These are phyloP conservation scores for Rubia occidens DNA, from an alignment of 305 asterid species.

Conservation along the genomic window DNA sequence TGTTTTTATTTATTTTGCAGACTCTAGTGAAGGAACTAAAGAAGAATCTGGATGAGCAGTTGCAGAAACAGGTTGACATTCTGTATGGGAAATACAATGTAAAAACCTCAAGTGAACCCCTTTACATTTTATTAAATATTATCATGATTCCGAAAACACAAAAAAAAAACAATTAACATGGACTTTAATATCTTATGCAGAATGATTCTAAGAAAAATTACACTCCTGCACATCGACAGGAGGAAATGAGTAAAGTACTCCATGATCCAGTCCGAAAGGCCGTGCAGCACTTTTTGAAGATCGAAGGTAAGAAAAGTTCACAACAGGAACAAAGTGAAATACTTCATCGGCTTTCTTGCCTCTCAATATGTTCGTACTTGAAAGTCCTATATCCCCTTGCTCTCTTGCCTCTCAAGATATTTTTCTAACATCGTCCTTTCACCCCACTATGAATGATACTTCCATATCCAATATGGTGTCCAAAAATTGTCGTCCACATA, in stretches of 20 bases:
- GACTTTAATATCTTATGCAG: slow-evolving; percentile 25
- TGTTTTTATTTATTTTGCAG: slow-evolving; percentile 29
- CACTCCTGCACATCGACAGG: slow-evolving; percentile 14
- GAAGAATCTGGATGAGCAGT: slow-evolving; percentile 44
- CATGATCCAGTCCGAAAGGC: slow-evolving; percentile 43
- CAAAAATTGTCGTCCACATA: not conserved
- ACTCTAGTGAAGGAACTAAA: slow-evolving; percentile 57
- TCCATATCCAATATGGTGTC: not conserved
- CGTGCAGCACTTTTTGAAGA: slow-evolving; percentile 69
- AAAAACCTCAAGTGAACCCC: slow-evolving; percentile 15
- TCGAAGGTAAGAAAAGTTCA: slow-evolving; percentile 53
- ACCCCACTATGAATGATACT: slow-evolving; percentile 4
- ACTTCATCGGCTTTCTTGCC: not conserved
- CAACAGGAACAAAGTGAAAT: not conserved
- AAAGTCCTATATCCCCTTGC: not conserved
- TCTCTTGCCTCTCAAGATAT: not conserved
- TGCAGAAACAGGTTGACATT: slow-evolving; percentile 42
- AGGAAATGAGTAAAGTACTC: slow-evolving; percentile 32
- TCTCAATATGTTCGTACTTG: not conserved
- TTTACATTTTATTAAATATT: not conserved
- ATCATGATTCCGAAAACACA: not conserved
- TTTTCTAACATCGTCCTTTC: not conserved
- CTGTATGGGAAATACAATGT: slow-evolving; percentile 60
- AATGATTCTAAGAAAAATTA: slow-evolving; percentile 14
- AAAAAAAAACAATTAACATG: not conserved